phyloP scores from a whole-genome alignment of 2,329 filamentous ascomycete species.

The Metarhizium rileyi region DNA sequence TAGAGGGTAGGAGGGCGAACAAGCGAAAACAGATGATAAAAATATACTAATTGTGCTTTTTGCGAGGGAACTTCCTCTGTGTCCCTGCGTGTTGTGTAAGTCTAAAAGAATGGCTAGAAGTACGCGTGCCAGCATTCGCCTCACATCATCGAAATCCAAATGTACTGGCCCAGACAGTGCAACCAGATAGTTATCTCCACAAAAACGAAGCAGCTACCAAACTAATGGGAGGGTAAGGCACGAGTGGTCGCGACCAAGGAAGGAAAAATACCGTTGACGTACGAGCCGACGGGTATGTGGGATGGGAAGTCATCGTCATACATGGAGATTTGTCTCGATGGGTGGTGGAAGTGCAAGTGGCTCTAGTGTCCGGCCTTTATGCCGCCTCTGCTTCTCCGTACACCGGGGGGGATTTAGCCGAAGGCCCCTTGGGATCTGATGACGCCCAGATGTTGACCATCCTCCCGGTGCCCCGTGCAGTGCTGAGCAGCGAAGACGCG shows the following conservation, averaged over 20 bases:
- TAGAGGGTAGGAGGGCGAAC: not conserved
- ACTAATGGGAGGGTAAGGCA: not conserved
- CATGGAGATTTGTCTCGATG: not conserved
- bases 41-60: not conserved
- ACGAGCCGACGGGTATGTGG: not conserved
- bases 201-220: not conserved
- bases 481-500: no score
- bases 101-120: not conserved
- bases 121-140: not conserved
- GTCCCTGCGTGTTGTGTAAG: not conserved
- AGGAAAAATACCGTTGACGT: conserved; percentile 2
- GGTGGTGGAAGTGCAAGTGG: not conserved
- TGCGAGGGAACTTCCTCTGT: not conserved
- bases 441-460: not conserved
- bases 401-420: not conserved
- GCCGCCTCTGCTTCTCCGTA: not conserved
- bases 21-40: not conserved
- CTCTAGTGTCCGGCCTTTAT: not conserved
- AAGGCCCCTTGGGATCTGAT: conserved; percentile 1
- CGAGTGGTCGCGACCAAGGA: not conserved
- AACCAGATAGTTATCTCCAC: not conserved
- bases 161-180: no score
- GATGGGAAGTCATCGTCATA: conserved; percentile 4
- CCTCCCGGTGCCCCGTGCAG: no score
- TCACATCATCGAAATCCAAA: not conserved